Conservation (phyloP, 169 alveolate species). For the Condylostoma magnum region DNA sequence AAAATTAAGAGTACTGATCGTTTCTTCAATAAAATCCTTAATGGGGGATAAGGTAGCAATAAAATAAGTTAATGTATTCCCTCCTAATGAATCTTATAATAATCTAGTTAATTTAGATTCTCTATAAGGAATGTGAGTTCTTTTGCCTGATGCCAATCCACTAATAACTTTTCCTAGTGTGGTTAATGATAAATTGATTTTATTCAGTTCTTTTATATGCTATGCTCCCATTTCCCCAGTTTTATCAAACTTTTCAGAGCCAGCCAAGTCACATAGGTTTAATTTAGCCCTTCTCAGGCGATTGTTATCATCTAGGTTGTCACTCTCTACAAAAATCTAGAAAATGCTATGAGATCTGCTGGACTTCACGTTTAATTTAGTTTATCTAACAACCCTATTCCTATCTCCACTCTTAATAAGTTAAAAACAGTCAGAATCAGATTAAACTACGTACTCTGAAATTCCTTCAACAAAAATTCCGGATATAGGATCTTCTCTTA, state of each 20-base stretch:
- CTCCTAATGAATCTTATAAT: constrained; percentile 73
- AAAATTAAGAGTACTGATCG: constrained; percentile 54
- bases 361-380: constrained; percentile 68
- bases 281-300: constrained; percentile 59
- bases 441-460: constrained; percentile 53
- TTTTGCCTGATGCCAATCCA: constrained; percentile 35
- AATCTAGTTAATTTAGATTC: constrained; percentile 34
- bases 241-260: constrained; percentile 64
- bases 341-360: constrained; percentile 89
- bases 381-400: constrained; percentile 45
- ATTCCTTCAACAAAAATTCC: constrained; percentile 74
- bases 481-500: constrained; percentile 52
- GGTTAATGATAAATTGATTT: constrained; percentile 57
- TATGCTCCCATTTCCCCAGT: constrained; percentile 49
- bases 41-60: constrained; percentile 55
- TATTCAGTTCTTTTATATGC: constrained; percentile 53
- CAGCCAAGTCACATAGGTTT: constrained; percentile 75
- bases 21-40: constrained; percentile 42
- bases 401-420: background rate
- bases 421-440: constrained; percentile 55
- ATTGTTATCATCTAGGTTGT: constrained; percentile 38
- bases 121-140: constrained; percentile 31
- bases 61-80: constrained; percentile 73
- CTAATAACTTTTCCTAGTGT: constrained; percentile 68
- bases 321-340: constrained; percentile 58